Evolutionary conservation across 345 rosid species (phyloP), one percentile per base, ranked within the genome.

Genomic region (Salix exigua): DNA sequence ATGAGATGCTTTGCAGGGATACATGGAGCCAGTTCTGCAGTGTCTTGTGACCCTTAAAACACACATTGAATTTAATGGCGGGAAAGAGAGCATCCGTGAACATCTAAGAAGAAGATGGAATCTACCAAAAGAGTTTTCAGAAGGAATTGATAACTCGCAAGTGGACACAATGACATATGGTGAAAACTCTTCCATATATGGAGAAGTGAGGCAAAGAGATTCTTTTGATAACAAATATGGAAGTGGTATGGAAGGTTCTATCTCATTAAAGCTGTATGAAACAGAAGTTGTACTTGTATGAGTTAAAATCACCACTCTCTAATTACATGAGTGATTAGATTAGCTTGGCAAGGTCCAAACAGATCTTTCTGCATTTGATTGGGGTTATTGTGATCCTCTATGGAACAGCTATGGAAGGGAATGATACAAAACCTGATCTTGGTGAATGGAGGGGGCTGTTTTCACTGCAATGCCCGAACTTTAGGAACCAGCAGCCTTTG

Each of bases 1-100:
- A 72, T 75, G 79, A 68, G 62, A 73, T 77, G 44, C 73, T 77
- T 68, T 75, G 73, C 90, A 92, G 97, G 93, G 97, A 44, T 71
- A 89, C 58, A 87, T 90, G 94, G 83, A 79, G 70, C 89, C 95
- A 60, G 92, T 92, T 83, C 73, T 90, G 74, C 88, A 88, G 84
- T 92, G 92, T 82, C 92, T 92, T 68, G 82, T 83, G 80, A 85
- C 87, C 2, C 94, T 92, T 79, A 85, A 83, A 82, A 81, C 90
- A 67, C 85, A 83, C 73, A 86, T 86, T 78, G 74, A 55, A 74
- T 76, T 76, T 28, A 83, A 63, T 61, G 87, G 78, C 21, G 84
- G 79, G 76, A 80, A 72, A 75, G 87, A 85, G 72, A 82, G 74
- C 64, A 66, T 67, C 73, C 78, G 71, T 75, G 78, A 80, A 65